phyloP scores from a whole-genome alignment of 108 stramenopile genomes.

The Parietichytrium sp. region DNA sequence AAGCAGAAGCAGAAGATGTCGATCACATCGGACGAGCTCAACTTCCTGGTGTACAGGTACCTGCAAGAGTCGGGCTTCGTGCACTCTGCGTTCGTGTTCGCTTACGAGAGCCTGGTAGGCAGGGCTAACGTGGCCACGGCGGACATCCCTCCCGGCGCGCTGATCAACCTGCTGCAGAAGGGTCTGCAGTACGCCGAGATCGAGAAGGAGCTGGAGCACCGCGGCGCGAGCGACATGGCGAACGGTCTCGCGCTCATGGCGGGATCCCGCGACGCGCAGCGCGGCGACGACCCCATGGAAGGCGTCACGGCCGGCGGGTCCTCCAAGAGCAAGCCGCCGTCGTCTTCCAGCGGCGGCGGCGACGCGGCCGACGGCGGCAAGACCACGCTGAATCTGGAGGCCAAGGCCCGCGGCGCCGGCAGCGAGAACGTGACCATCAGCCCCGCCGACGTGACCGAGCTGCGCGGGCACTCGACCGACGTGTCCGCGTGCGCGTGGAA shows the following conservation, averaged over 20 bases:
- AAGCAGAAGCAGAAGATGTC: too few relatives aligned
- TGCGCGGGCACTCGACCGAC: constrained; percentile 10
- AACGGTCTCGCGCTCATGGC: not conserved
- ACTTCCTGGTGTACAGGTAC: constrained; percentile 51
- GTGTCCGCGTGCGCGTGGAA: constrained; percentile 45
- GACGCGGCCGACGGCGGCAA: not conserved
- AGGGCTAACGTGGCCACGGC: not conserved
- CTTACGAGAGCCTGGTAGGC: constrained; percentile 45
- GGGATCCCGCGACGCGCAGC: constrained; percentile 17
- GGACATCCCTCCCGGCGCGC: constrained; percentile 51
- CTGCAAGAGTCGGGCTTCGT: constrained; percentile 49
- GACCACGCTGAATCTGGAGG: constrained; percentile 3
- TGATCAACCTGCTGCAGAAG: constrained; percentile 50
- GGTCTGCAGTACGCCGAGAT: constrained; percentile 50
- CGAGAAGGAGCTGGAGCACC: constrained; percentile 45
- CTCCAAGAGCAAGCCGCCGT: not conserved
- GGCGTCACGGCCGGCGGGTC: not conserved
- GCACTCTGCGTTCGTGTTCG: constrained; percentile 49
- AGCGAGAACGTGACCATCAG: not conserved
- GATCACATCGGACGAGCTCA: constrained; percentile 47
- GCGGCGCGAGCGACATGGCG: not conserved
- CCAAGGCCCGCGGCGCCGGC: not conserved
- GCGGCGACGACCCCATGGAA: not conserved
- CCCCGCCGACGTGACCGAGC: constrained; percentile 3
- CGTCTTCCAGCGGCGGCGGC: not conserved